phyloP scores from a whole-genome alignment of 2,329 filamentous ascomycete species.

The Fusarium mangiferae region DNA sequence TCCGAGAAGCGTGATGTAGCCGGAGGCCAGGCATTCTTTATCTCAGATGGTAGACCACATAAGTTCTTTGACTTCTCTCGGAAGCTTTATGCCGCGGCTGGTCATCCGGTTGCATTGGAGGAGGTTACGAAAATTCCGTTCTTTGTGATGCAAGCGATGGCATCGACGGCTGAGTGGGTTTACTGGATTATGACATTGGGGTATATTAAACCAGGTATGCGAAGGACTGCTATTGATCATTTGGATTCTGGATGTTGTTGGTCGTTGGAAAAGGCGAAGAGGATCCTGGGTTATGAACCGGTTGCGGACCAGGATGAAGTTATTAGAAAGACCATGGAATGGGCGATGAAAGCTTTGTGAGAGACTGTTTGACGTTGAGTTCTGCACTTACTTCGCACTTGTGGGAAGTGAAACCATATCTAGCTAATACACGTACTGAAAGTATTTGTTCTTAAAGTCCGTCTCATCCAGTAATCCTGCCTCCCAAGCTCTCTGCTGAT shows the following conservation, averaged over 20 bases:
- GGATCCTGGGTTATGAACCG: neutral
- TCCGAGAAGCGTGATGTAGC: accelerated
- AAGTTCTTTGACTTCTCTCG: neutral
- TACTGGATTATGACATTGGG: neutral
- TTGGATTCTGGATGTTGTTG: neutral
- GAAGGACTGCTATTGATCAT: neutral
- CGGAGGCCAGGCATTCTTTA: neutral
- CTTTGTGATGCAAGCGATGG: neutral
- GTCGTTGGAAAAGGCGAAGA: neutral
- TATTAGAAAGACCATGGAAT: neutral
- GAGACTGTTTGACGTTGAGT: accelerated
- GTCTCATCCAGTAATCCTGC: conserved; percentile 25
- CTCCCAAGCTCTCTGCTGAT: conserved; percentile 16
- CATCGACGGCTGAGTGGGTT: neutral
- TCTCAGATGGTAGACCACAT: neutral
- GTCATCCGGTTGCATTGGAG: neutral
- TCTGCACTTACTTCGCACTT: neutral
- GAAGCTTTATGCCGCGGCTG: neutral
- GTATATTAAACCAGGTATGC: neutral
- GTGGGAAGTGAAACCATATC: accelerated
- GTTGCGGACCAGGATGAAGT: neutral
- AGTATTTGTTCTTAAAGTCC: conserved; percentile 26
- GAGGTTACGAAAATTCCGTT: neutral
- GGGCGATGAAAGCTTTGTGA: neutral
- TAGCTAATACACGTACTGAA: conserved; percentile 22